Conservation (phyloP, 768 basidiomycete species). For the Lentinus tigrinus region DNA sequence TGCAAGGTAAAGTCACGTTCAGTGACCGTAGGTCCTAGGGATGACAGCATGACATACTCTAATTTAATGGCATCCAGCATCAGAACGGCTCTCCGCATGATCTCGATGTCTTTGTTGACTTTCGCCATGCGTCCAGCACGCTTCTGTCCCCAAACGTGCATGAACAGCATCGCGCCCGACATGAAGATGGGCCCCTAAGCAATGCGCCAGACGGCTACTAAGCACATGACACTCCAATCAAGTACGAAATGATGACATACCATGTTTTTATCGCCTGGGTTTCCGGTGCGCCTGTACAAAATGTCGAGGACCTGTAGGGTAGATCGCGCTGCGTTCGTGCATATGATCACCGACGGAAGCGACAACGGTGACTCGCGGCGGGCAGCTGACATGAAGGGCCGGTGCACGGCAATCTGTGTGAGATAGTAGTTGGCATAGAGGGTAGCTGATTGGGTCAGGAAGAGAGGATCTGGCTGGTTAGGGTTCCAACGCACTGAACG, state of each 20-base stretch:
- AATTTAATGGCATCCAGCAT: conserved; percentile 14
- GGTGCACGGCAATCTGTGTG: conserved; percentile 65
- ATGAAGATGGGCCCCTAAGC: conserved; percentile 34
- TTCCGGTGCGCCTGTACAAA: conserved; percentile 24
- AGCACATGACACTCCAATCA: too few species aligned
- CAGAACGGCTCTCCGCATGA: conserved; percentile 40
- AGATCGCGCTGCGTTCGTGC: conserved; percentile 78
- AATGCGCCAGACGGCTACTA: too few species aligned
- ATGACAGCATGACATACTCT: conserved; percentile 2
- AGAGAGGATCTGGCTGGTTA: conserved; percentile 20
- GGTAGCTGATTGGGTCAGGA: conserved; percentile 33
- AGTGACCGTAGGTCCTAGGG: too few species aligned
- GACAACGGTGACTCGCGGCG: conserved; percentile 45
- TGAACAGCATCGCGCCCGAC: conserved; percentile 43
- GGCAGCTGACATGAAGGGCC: conserved; percentile 68
- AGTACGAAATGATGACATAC: background rate
- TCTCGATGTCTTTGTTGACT: conserved; percentile 34
- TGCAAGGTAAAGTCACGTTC: too few species aligned
- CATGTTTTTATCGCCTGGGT: background rate
- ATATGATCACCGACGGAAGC: conserved; percentile 73
- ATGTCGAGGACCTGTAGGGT: conserved; percentile 69
- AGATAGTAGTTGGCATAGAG: conserved; percentile 44
- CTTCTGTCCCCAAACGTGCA: conserved; percentile 47
- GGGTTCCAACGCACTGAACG: conserved; percentile 34
- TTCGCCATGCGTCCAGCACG: conserved; percentile 29